Evolutionary conservation across 176 grass and related monocot species (phyloP).

Genomic region (Aegilops longissima): DNA sequence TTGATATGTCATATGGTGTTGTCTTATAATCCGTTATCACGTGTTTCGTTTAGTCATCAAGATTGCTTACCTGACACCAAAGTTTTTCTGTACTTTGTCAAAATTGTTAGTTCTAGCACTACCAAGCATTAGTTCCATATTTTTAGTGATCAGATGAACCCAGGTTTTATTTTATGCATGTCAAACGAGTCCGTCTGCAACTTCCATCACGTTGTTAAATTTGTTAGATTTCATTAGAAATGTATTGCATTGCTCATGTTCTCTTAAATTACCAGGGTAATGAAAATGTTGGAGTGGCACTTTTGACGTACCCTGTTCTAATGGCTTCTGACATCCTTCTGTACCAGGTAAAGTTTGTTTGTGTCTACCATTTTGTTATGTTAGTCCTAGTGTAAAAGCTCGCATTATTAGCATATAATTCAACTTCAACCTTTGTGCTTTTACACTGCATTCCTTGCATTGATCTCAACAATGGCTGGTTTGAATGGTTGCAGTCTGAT

Average conservation of each 20-base stretch:
- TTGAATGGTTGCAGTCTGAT: conserved; percentile 73
- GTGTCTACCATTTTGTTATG: neutral
- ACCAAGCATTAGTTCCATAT: neutral
- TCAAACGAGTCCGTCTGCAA: neutral
- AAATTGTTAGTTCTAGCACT: neutral
- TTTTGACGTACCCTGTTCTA: conserved; percentile 95
- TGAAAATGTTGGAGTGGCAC: conserved; percentile 97
- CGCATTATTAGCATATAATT: conserved; percentile 7
- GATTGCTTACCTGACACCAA: neutral
- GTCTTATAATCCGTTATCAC: neutral
- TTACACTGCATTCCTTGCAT: neutral
- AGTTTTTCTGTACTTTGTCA: neutral
- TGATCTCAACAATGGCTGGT: conserved; percentile 18
- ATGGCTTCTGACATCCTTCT: conserved; percentile 99
- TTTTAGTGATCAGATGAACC: conserved; percentile 5
- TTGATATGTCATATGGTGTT: conserved; percentile 3
- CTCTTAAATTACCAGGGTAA: conserved; percentile 62
- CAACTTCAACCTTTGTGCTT: conserved; percentile 26
- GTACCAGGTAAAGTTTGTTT: conserved; percentile 76
- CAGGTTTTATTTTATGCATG: conserved; percentile 1
- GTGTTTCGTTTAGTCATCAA: conserved; percentile 1
- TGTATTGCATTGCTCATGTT: neutral
- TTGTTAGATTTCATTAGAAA: neutral
- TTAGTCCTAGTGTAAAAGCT: neutral
- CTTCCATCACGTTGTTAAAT: neutral